Evolutionary conservation across 768 basidiomycete species (phyloP).

Genomic region (Tylopilus plumbeoviolaceoides): DNA sequence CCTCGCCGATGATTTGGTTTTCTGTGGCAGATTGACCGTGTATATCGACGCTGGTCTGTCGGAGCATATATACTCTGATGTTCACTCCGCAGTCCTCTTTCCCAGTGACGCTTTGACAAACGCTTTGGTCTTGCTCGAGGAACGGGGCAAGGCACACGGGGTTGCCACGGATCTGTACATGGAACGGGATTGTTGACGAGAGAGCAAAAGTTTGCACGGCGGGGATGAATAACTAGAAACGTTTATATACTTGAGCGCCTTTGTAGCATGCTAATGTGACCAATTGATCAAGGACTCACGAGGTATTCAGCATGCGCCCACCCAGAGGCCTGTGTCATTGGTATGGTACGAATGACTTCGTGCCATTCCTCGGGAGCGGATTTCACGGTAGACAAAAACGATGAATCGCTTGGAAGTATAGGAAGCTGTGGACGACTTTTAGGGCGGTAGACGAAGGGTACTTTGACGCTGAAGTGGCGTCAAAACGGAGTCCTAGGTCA

Average conservation of each 20-base stretch:
- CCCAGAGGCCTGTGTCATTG: slow-evolving; percentile 31
- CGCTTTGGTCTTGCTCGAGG: slow-evolving; percentile 25
- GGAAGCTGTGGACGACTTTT: slow-evolving; percentile 53
- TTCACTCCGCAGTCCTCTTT: slow-evolving; percentile 13
- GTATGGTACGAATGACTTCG: slow-evolving; percentile 44
- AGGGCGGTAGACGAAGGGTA: slow-evolving; percentile 52
- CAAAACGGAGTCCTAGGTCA: background rate
- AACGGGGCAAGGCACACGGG: slow-evolving; percentile 44
- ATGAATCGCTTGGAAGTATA: slow-evolving; percentile 39
- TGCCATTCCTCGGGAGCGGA: slow-evolving; percentile 64
- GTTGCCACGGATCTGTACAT: slow-evolving; percentile 55
- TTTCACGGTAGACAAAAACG: slow-evolving; percentile 58
- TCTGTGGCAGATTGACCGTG: slow-evolving; percentile 11
- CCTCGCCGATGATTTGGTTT: slow-evolving; percentile 42
- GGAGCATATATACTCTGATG: slow-evolving; percentile 50
- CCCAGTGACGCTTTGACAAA: background rate
- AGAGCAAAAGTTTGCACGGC: slow-evolving; percentile 50
- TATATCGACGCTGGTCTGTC: slow-evolving; percentile 42
- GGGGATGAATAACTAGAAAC: slow-evolving; percentile 55
- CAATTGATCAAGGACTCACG: slow-evolving; percentile 37
- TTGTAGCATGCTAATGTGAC: background rate
- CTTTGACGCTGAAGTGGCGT: slow-evolving; percentile 34
- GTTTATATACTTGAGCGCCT: background rate
- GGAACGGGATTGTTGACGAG: slow-evolving; percentile 57
- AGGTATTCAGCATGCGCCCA: slow-evolving; percentile 44